Percentiles rank a stretch among this genome's conserved stretches.
Evolutionary conservation across 1,284 basidiomycete species (phyloP).

Genomic region (Fomitopsis schrenkii): DNA sequence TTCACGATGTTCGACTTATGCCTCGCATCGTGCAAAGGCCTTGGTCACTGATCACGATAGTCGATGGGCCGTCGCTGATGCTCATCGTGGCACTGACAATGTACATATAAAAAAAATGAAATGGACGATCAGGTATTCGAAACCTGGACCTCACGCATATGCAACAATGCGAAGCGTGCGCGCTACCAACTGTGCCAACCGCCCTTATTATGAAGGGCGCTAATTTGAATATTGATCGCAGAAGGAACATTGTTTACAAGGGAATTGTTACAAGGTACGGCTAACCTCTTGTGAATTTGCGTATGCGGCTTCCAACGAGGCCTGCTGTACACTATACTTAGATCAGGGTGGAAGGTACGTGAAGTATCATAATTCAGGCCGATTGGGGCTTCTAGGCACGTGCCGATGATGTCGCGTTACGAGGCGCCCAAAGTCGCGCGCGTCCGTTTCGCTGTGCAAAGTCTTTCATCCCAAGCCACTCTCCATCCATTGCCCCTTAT

Average conservation of each 20-base stretch:
- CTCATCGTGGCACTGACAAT: background rate
- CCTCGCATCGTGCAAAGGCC: too few relatives aligned
- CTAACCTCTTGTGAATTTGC: too few relatives aligned
- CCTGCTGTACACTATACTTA: too few relatives aligned
- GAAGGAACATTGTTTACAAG: too few relatives aligned
- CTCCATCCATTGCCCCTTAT: background rate
- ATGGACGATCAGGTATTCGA: slow-evolving; percentile 1
- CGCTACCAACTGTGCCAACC: background rate
- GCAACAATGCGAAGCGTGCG: background rate
- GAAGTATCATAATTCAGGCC: background rate
- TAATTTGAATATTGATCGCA: background rate
- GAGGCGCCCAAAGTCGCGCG: background rate
- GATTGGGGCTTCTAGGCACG: background rate
- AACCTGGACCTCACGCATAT: slow-evolving; percentile 1
- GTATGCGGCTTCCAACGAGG: too few relatives aligned
- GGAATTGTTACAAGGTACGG: too few relatives aligned
- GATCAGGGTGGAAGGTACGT: too few relatives aligned
- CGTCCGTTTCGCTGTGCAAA: background rate
- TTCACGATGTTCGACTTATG: too few relatives aligned
- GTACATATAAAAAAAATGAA: background rate
- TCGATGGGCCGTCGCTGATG: too few relatives aligned
- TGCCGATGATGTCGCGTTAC: background rate
- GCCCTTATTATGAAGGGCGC: background rate
- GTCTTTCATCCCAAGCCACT: background rate
- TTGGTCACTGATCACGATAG: too few relatives aligned